Evolutionary conservation across 164 flowering plant species (phyloP).

Genomic region (Akebia trifoliata): DNA sequence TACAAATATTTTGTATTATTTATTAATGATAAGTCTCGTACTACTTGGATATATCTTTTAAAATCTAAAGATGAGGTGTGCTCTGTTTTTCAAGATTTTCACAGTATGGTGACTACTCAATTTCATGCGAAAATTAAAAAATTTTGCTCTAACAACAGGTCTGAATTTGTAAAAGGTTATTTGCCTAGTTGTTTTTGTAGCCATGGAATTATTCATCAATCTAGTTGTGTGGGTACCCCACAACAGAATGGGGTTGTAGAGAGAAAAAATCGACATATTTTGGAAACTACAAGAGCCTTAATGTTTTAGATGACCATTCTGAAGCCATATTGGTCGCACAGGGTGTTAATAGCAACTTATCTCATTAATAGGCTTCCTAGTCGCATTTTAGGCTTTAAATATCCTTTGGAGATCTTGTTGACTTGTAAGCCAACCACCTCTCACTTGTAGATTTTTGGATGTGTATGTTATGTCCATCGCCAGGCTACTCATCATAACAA

Average conservation of each 20-base stretch:
- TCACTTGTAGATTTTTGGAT: no score
- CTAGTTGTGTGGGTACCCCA: slow-evolving; percentile 4
- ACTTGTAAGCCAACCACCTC: no score
- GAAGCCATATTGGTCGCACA: neutral
- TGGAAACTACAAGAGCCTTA: slow-evolving; percentile 5
- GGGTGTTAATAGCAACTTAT: neutral
- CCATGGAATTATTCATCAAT: slow-evolving; percentile 8
- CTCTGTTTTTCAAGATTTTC: neutral
- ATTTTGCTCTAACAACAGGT: slow-evolving; percentile 4
- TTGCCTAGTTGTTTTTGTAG: neutral
- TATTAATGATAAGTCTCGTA: neutral
- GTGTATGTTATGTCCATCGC: no score
- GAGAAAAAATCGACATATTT: slow-evolving; percentile 11
- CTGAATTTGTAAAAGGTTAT: neutral
- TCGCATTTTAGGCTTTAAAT: neutral
- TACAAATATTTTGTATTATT: neutral
- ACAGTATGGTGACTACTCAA: slow-evolving; percentile 2
- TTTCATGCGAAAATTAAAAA: neutral
- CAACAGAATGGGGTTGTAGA: slow-evolving; percentile 1
- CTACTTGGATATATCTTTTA: neutral
- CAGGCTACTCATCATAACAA: no score
- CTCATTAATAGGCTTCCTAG: neutral
- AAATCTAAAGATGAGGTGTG: slow-evolving; percentile 5
- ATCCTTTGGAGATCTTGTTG: neutral
- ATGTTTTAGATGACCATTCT: neutral